Evolutionary conservation across 768 basidiomycete species (phyloP), one percentile per base, ranked within the genome.

Genomic region (Pleurotus giganteus): DNA sequence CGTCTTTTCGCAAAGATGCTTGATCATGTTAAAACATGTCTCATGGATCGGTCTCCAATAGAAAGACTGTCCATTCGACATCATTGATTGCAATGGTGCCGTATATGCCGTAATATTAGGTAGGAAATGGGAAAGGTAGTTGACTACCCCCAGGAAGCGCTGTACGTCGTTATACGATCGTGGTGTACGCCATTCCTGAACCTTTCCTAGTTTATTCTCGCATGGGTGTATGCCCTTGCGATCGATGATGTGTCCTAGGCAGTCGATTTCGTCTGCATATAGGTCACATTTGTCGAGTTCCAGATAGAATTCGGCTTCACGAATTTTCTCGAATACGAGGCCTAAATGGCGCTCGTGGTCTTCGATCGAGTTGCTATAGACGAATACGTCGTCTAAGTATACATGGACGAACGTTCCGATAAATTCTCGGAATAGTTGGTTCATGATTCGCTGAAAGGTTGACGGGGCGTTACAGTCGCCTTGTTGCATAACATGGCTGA

Each of bases 361-460:
- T 21, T 71, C 69, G 2, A 74, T 57, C 0, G 67, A 60, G 13
- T 71, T 55, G 0, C 69, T 72, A 55, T 57, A 78, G 0, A 78
- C 61, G 41, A 78, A 72, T 3, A 79, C 69, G 57, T 80, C 73
- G 54, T 80, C 76, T 1, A 80, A 57, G 54, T 78, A 80, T 2
- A 74, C 66, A 42, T 79, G 70, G 6, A 79, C 28, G 53, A 73
- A 77, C 6, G 37, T 21, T 0, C 75, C 73, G 2, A 80, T 70
- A 13, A 60, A 46, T 0, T 74, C 66, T 1, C 65, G 55, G 43
- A 81, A 76, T 19, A 79, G 66, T 1, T 54, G 26, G 0, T 66
- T 77, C 71, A 80, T 78, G 0, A 81, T 57, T 0, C 68, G 34
- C 52, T 82, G 79, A 49, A 77, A 82, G 0, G 77, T 82, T 0